phyloP scores from a whole-genome alignment of 106 monocot genomes.

The Ottelia alismoides region DNA sequence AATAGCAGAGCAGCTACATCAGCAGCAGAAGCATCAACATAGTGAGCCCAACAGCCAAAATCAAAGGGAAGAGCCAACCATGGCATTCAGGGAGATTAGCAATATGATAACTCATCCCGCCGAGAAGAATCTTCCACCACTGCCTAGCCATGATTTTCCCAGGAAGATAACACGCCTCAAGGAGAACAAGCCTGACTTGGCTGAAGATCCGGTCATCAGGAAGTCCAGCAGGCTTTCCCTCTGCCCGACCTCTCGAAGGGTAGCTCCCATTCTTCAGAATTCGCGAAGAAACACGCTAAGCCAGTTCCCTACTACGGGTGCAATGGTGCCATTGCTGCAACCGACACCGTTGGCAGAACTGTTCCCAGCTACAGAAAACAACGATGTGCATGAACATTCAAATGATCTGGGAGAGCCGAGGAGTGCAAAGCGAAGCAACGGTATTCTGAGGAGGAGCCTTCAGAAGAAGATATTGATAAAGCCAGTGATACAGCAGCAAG shows the following conservation, averaged over 20 bases:
- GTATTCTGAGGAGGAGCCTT: conserved; percentile 53
- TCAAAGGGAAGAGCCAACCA: conserved; percentile 9
- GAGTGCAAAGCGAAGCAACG: conserved; percentile 30
- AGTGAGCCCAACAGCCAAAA: conserved; percentile 12
- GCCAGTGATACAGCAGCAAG: conserved; percentile 12
- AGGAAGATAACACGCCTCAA: conserved; percentile 20
- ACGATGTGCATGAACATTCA: too few relatives aligned
- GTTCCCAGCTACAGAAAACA: not conserved
- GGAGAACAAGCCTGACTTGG: conserved; percentile 47
- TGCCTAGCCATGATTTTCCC: conserved; percentile 2
- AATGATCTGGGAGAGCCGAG: conserved; percentile 10
- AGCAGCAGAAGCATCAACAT: conserved; percentile 39
- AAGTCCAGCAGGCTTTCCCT: conserved; percentile 9
- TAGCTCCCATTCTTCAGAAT: not conserved
- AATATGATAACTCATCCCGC: conserved; percentile 10
- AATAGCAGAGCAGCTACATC: conserved; percentile 54
- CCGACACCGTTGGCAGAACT: not conserved
- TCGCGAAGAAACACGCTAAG: not conserved
- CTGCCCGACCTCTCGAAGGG: not conserved
- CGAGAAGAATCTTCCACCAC: conserved; percentile 13
- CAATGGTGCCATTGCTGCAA: conserved; percentile 7
- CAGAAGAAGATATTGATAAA: conserved; percentile 69
- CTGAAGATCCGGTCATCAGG: conserved; percentile 10
- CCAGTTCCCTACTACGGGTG: not conserved
- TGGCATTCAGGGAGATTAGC: conserved; percentile 11